Evolutionary conservation across 2,329 filamentous ascomycete genomes (phyloP).

Genomic region (Amesomyces nigricolor): DNA sequence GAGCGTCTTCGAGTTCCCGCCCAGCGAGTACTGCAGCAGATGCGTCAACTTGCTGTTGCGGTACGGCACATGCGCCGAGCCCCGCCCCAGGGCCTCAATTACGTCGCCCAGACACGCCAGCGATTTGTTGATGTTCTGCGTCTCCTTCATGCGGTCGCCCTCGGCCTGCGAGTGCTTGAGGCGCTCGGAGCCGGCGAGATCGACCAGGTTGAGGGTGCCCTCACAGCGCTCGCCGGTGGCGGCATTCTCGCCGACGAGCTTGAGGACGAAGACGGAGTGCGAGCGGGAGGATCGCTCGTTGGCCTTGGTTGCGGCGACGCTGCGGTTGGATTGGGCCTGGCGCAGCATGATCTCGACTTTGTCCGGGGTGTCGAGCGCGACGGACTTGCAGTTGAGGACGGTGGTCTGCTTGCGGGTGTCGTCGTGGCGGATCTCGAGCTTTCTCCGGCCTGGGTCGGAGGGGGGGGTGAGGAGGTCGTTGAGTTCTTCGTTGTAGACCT

Average conservation of each 20-base stretch:
- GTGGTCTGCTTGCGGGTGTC: conserved; percentile 73
- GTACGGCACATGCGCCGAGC: conserved; percentile 83
- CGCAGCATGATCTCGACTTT: conserved; percentile 75
- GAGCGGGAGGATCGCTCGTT: conserved; percentile 93
- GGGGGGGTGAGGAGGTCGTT: conserved; percentile 70
- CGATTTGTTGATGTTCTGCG: conserved; percentile 95
- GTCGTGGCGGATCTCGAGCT: conserved; percentile 86
- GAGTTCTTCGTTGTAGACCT: conserved; percentile 97
- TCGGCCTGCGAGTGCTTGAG: conserved; percentile 82
- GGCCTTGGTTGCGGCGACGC: conserved; percentile 92
- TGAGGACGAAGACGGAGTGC: conserved; percentile 94
- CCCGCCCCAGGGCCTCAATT: conserved; percentile 83
- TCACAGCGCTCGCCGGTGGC: conserved; percentile 80
- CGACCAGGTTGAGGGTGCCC: conserved; percentile 90
- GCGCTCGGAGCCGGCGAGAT: conserved; percentile 88
- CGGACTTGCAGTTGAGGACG: conserved; percentile 72
- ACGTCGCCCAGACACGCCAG: conserved; percentile 90
- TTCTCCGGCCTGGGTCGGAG: conserved; percentile 70
- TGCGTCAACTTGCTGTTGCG: conserved; percentile 96
- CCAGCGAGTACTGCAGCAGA: conserved; percentile 86
- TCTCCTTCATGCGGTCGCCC: conserved; percentile 84
- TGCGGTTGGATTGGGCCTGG: conserved; percentile 78
- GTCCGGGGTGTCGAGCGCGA: conserved; percentile 70
- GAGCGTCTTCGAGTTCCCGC: conserved; percentile 92
- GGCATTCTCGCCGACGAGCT: conserved; percentile 62